Conservation (phyloP, 2,329 filamentous ascomycete species). For the Byssoonygena ceratinophila region DNA sequence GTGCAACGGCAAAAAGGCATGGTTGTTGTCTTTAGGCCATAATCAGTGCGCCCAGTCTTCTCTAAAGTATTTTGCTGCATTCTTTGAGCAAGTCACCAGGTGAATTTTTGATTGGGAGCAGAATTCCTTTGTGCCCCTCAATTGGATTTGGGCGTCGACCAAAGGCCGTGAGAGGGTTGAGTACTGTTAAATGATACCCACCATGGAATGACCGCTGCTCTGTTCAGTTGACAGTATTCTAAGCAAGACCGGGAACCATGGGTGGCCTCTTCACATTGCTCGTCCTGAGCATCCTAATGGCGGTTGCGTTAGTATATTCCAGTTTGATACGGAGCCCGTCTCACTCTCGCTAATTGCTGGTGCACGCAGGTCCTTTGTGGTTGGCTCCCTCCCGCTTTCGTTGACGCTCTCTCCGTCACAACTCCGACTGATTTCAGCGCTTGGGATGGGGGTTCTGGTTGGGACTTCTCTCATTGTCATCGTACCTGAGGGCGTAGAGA, state of each 20-base stretch:
- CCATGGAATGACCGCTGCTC: slow-evolving; percentile 1
- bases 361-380: slow-evolving; percentile 68
- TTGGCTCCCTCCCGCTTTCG: slow-evolving; percentile 79
- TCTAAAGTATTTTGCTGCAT: too few relatives aligned
- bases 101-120: too few relatives aligned
- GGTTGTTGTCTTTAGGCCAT: too few relatives aligned
- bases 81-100: too few relatives aligned
- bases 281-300: slow-evolving; percentile 55
- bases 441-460: slow-evolving; percentile 88
- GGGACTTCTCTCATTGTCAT: slow-evolving; percentile 94
- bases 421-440: slow-evolving; percentile 75
- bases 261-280: slow-evolving; percentile 57
- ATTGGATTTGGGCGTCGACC: too few relatives aligned
- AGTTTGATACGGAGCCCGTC: not conserved
- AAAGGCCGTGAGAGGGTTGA: too few relatives aligned
- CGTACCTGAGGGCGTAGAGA: slow-evolving; percentile 91
- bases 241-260: slow-evolving; percentile 37
- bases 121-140: too few relatives aligned
- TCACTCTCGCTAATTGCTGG: slow-evolving; percentile 2
- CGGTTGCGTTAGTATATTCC: slow-evolving; percentile 44
- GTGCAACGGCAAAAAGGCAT: too few relatives aligned
- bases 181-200: not conserved
- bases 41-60: too few relatives aligned
- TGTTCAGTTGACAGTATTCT: not conserved
- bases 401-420: slow-evolving; percentile 80